Evolutionary conservation across 2,329 filamentous ascomycete genomes (phyloP).

Genomic region (Trichoderma arundinaceum): DNA sequence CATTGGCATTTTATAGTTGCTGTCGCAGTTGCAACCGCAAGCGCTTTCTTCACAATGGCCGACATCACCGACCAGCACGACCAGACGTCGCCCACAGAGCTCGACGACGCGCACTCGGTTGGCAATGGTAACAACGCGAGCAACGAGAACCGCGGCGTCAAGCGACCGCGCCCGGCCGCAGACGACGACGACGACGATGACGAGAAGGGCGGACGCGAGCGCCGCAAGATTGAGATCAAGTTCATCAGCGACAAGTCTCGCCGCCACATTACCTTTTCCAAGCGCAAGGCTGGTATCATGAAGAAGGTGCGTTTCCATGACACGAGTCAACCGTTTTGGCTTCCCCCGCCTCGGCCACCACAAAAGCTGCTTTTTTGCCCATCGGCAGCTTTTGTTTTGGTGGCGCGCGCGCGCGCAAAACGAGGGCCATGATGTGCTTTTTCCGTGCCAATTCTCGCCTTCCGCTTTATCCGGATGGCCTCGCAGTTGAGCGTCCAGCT

Average conservation of each 20-base stretch:
- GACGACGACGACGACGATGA: conserved; percentile 98
- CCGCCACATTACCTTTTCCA: conserved; percentile 98
- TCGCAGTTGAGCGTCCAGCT: conserved; percentile 32
- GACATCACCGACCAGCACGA: conserved; percentile 81
- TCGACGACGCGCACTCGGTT: conserved; percentile 72
- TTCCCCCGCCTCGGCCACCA: conserved; percentile 1
- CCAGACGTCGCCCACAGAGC: conserved; percentile 74
- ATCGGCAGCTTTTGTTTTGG: conserved; percentile 5
- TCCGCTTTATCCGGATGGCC: conserved; percentile 20
- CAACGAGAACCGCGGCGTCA: conserved; percentile 79
- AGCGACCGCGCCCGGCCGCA: conserved; percentile 81
- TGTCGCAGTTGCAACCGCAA: conserved; percentile 30
- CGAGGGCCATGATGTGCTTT: not conserved
- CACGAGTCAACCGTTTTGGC: not conserved
- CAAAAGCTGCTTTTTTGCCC: not conserved
- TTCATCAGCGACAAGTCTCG: conserved; percentile 99
- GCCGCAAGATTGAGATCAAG: conserved; percentile 99
- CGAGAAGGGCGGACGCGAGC: conserved; percentile 96
- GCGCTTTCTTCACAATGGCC: conserved; percentile 60
- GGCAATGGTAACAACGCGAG: conserved; percentile 73
- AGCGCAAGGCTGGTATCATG: conserved; percentile 99
- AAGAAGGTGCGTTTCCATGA: conserved; percentile 79
- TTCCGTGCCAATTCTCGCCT: conserved; percentile 1
- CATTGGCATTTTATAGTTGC: conserved; percentile 32
- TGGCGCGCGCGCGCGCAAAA: not conserved